Evolutionary conservation across 2,329 filamentous ascomycete genomes (phyloP).

Genomic region (Xylaria sp.): DNA sequence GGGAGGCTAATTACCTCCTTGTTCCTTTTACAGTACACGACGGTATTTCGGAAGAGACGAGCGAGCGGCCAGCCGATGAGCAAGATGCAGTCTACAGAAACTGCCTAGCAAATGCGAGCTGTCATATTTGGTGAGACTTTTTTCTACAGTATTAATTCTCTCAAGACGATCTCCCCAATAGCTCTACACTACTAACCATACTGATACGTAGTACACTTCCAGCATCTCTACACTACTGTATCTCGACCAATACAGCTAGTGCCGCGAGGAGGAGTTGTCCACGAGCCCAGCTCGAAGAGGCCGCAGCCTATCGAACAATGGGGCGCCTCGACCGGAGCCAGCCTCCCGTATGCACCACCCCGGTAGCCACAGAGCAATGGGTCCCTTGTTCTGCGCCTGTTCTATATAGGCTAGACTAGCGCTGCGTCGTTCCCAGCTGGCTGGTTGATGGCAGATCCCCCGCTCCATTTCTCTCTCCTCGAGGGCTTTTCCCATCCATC

Average conservation of each 20-base stretch:
- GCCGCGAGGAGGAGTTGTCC: background rate
- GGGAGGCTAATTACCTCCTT: constrained; percentile 22
- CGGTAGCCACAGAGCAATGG: constrained; percentile 7
- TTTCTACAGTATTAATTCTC: constrained; percentile 17
- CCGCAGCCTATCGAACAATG: constrained; percentile 35
- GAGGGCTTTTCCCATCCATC: constrained; percentile 31
- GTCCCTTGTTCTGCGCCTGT: background rate
- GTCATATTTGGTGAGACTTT: constrained; percentile 27
- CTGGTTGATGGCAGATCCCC: constrained; percentile 47
- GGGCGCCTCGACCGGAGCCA: constrained; percentile 29
- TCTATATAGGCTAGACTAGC: constrained; percentile 14
- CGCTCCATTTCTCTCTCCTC: constrained; percentile 34
- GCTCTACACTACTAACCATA: background rate
- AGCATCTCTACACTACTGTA: constrained; percentile 8
- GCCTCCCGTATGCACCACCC: constrained; percentile 35
- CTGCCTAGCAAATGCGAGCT: constrained; percentile 8
- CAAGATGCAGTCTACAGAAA: background rate
- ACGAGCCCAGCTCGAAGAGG: background rate
- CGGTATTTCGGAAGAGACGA: background rate
- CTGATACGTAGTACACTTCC: background rate
- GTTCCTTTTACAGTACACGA: constrained; percentile 4
- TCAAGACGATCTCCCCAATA: background rate
- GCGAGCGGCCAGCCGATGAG: background rate
- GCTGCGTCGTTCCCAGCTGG: constrained; percentile 44
- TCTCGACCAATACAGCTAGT: constrained; percentile 21